Evolutionary conservation across 1,284 basidiomycete species (phyloP), one percentile per base, ranked within the genome.

Genomic region (Ceratobasidium sp.): DNA sequence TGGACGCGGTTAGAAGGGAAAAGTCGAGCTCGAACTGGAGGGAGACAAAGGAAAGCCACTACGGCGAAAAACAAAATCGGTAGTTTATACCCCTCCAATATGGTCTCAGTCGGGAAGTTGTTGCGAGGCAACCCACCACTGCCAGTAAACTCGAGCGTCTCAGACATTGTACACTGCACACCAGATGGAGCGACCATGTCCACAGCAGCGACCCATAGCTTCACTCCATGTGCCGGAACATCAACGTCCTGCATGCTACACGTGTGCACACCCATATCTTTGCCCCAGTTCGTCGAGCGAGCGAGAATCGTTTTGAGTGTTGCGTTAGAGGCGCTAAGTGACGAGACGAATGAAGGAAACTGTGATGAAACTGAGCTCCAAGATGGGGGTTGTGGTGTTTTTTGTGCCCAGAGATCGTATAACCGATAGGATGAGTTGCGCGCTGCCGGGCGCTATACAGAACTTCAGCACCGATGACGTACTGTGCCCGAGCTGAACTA

Each of bases 331-430:
- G 69, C 69, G 23, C 56, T 38, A 10, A 57, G 56, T 20, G 69
- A 71, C 33, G 12, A 28, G 26, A 46, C 20, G 46, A 71, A 71
- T 12, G 69, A 71, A 2, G 69, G 69, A 56, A 71, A 71, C 42
- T 71, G 69, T 38, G 69, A 61, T 17, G 56, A 71, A 15, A 69
- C 42, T 28, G 66, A 28, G 56, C 33, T 62, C 77, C 56, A 62
- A 12, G 65, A 13, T 20, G 65, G 75, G 42, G 65, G 40, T 20
- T 38, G 52, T 48, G 17, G 62, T 46, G 77, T 67, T 78, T 84
- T 82, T 79, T 84, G 85, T 80, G 85, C 83, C 85, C 85, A 86
- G 17, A 86, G 82, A 79, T 86, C 85, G 71, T 81, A 85, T 38
- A 85, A 78, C 10, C 81, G 81, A 78, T 82, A 86, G 3, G 83